These are phyloP conservation scores for Alisma plantagoaquatica DNA, from an alignment of 106 monocot species.

Conservation along the genomic window DNA sequence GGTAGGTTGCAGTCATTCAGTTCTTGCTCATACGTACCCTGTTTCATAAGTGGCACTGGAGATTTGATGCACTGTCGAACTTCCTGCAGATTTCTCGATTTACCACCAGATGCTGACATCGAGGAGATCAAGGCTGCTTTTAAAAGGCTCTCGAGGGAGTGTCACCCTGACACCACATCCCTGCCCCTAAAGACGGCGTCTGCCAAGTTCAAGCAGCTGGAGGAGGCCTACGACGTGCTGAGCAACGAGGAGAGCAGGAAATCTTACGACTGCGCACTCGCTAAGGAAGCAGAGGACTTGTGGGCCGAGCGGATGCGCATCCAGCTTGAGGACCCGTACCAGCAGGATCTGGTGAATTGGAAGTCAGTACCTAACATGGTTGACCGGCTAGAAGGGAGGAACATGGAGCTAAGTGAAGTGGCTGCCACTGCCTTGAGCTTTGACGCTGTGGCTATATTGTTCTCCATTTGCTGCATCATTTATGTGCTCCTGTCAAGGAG, in stretches of 20 bases:
- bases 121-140: not conserved
- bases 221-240: not conserved
- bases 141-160: not conserved
- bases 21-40: not conserved
- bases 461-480: not conserved
- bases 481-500: not conserved
- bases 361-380: not conserved
- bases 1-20: not conserved
- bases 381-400: not conserved
- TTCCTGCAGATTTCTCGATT: not conserved
- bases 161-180: not conserved
- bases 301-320: not conserved
- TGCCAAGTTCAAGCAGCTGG: not conserved
- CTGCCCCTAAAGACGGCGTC: not conserved
- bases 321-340: not conserved
- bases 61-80: not conserved
- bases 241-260: not conserved
- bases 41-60: not conserved
- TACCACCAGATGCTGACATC: not conserved
- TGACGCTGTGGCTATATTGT: not conserved
- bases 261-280: not conserved
- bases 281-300: not conserved
- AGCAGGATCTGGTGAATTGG: not conserved
- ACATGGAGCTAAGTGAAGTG: not conserved
- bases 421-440: not conserved